A percentile compares a stretch with the other conserved stretches of the same genome.
Evolutionary conservation across 2,329 filamentous ascomycete genomes (phyloP).

Genomic region (Verticillium longisporum): DNA sequence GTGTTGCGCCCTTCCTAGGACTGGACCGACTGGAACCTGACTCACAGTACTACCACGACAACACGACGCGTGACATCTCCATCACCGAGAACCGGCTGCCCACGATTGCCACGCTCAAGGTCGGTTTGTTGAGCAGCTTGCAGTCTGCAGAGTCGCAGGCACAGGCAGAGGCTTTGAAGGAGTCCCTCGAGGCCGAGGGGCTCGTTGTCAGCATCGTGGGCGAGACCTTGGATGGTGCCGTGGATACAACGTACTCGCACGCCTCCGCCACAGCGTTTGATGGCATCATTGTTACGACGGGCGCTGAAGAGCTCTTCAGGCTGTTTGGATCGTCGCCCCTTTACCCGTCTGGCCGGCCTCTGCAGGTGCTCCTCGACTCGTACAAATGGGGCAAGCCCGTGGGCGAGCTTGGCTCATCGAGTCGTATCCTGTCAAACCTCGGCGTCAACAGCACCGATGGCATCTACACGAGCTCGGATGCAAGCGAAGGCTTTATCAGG

Average conservation of each 20-base stretch:
- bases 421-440: background rate
- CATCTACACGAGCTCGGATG: constrained; percentile 28
- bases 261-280: constrained; percentile 59
- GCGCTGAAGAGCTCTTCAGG: constrained; percentile 45
- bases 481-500: constrained; percentile 28
- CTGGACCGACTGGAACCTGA: constrained; percentile 53
- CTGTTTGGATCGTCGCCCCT: constrained; percentile 38
- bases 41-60: constrained; percentile 60
- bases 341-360: constrained; percentile 56
- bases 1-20: constrained; percentile 56
- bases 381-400: constrained; percentile 68
- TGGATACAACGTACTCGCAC: constrained; percentile 58
- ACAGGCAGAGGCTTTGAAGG: constrained; percentile 42
- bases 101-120: constrained; percentile 54
- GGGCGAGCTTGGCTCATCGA: constrained; percentile 43
- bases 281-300: constrained; percentile 52
- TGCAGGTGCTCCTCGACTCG: constrained; percentile 54
- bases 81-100: constrained; percentile 52
- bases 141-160: constrained; percentile 32
- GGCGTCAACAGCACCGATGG: constrained; percentile 37
- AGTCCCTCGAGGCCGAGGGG: constrained; percentile 39
- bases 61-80: constrained; percentile 55
- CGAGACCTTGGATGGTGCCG: constrained; percentile 45
- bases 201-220: constrained; percentile 54
- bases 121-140: constrained; percentile 53